A percentile compares a stretch with the other conserved stretches of the same genome.
Conservation (phyloP, 768 basidiomycete genomes). For the Xerocomellus amylosporus region DNA sequence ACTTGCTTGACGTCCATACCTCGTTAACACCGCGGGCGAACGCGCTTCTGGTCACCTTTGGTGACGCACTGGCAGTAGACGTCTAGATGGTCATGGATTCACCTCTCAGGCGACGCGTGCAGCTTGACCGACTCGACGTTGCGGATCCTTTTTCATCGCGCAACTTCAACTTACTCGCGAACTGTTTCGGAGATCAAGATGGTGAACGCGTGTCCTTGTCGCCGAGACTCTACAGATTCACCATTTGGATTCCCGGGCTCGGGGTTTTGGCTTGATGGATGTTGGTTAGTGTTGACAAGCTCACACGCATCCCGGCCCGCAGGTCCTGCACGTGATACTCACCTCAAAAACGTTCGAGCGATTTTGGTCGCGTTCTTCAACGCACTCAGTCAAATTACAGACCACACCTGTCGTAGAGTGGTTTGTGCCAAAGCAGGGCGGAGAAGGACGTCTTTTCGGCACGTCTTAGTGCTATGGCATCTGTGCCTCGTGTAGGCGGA, state of each 20-base stretch:
- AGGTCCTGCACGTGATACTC: slow-evolving; percentile 35
- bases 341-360: background rate
- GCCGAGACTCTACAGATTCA: background rate
- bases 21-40: too few relatives aligned
- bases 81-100: background rate
- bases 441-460: slow-evolving; percentile 22
- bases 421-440: slow-evolving; percentile 38
- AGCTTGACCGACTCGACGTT: background rate
- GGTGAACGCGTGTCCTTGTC: background rate
- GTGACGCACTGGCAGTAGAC: background rate
- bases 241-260: background rate
- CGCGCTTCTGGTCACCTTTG: background rate
- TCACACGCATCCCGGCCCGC: background rate
- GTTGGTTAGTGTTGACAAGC: background rate
- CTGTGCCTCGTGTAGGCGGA: slow-evolving; percentile 16
- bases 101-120: background rate
- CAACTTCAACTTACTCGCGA: too few relatives aligned
- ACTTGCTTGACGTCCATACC: background rate
- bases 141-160: too few relatives aligned
- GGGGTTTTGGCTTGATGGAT: too few relatives aligned
- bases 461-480: slow-evolving; percentile 33
- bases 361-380: slow-evolving; percentile 9
- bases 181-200: background rate
- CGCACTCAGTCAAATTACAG: slow-evolving; percentile 38
- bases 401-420: slow-evolving; percentile 19